These are phyloP conservation scores for Tolypocladium inflatum DNA, from an alignment of 2,329 filamentous ascomycete species.

Conservation along the genomic window DNA sequence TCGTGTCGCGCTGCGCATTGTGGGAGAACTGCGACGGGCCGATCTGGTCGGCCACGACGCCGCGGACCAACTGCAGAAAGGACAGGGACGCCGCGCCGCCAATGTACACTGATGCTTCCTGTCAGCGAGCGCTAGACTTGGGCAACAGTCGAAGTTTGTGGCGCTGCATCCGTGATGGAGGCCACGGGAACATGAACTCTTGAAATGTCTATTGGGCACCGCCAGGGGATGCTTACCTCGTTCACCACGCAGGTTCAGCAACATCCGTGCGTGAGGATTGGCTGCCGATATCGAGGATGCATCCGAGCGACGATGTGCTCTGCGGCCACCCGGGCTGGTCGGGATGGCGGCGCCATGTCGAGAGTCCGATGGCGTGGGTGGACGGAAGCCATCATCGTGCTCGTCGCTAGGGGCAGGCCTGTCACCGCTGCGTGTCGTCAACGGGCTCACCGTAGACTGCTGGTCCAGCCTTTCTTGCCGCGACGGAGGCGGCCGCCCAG, in stretches of 20 bases:
- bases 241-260: slow-evolving; percentile 42
- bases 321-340: slow-evolving; percentile 1
- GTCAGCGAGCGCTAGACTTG: background rate
- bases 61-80: slow-evolving; percentile 43
- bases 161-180: no score
- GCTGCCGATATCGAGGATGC: slow-evolving; percentile 5
- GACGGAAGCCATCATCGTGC: slow-evolving; percentile 10
- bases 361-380: slow-evolving; percentile 19
- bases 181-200: no score
- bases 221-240: slow-evolving; percentile 29
- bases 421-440: background rate
- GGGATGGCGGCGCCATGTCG: slow-evolving; percentile 11
- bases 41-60: slow-evolving; percentile 37
- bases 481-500: background rate
- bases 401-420: background rate
- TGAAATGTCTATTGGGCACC: no score
- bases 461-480: background rate
- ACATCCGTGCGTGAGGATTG: slow-evolving; percentile 28
- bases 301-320: background rate
- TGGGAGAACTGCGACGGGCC: slow-evolving; percentile 45
- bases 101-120: slow-evolving; percentile 28
- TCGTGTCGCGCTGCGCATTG: slow-evolving; percentile 37
- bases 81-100: slow-evolving; percentile 43
- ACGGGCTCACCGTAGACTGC: background rate
- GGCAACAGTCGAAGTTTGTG: no score